Evolutionary conservation across 306 rosid species (phyloP).

Genomic region (Gillenia trifoliata): DNA sequence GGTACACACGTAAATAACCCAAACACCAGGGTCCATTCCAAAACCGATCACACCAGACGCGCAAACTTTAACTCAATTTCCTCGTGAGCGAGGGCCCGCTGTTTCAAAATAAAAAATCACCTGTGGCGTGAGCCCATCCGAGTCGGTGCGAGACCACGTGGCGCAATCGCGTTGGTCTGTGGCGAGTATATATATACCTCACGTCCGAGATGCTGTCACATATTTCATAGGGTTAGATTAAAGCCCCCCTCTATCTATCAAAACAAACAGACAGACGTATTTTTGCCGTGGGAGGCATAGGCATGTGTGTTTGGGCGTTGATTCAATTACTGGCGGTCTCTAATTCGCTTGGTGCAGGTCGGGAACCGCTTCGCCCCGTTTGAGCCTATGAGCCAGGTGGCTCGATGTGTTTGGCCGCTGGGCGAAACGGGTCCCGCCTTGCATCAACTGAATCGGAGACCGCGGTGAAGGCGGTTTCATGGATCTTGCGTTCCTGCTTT

Average conservation of each 20-base stretch:
- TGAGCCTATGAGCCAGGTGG: not conserved
- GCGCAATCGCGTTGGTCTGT: not conserved
- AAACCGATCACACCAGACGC: not conserved
- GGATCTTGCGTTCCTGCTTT: not conserved
- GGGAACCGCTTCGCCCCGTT: slow-evolving; percentile 62
- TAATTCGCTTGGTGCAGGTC: slow-evolving; percentile 99
- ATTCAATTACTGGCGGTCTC: slow-evolving; percentile 70
- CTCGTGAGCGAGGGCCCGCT: not conserved
- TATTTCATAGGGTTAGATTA: not conserved
- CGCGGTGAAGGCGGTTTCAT: slow-evolving; percentile 43
- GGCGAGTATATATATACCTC: not conserved
- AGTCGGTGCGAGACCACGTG: not conserved
- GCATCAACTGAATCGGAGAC: slow-evolving; percentile 99
- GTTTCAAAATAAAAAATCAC: not conserved
- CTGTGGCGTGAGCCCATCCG: not conserved
- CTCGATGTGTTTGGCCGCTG: not conserved
- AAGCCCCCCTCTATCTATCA: not conserved
- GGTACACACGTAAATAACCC: not conserved
- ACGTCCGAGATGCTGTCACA: not conserved
- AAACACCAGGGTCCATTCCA: not conserved
- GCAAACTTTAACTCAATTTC: not conserved
- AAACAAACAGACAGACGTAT: not conserved
- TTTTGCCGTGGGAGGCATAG: not conserved
- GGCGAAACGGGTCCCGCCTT: slow-evolving; percentile 82
- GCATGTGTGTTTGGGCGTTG: not conserved